These are phyloP conservation scores for Leccinum griseonigrum DNA, from an alignment of 1,284 basidiomycete genomes.

Conservation along the genomic window DNA sequence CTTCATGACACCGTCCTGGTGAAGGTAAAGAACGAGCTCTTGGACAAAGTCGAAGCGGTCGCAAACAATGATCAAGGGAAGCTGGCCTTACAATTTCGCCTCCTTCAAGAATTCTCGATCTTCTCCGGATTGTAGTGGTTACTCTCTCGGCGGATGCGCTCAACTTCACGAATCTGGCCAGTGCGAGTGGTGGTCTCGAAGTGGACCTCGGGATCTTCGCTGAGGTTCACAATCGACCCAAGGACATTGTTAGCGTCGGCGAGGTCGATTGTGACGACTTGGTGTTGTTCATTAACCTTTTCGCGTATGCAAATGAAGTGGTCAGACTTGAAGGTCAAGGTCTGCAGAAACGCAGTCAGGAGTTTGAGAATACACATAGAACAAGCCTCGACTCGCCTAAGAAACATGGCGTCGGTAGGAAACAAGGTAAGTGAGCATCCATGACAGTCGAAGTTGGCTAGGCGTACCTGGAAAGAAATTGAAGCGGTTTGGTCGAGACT, in stretches of 20 bases:
- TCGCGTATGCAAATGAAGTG: conserved; percentile 94
- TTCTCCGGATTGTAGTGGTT: conserved; percentile 99
- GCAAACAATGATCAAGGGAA: conserved; percentile 99
- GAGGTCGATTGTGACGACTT: conserved; percentile 97
- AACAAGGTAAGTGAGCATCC: conserved; percentile 29
- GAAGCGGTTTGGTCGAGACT: conserved; percentile 95
- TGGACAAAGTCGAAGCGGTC: conserved; percentile 99
- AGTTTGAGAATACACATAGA: not conserved
- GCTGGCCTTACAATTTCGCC: conserved; percentile 94
- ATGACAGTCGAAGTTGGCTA: conserved; percentile 30
- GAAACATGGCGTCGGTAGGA: conserved; percentile 4
- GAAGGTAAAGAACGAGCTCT: conserved; percentile 97
- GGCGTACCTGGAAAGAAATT: conserved; percentile 91
- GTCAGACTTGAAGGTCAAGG: conserved; percentile 93
- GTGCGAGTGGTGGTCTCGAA: conserved; percentile 63
- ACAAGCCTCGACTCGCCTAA: conserved; percentile 18
- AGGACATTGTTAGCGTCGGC: conserved; percentile 95
- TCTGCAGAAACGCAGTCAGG: conserved; percentile 41
- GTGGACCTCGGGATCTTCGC: conserved; percentile 95
- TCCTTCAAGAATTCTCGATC: conserved; percentile 99
- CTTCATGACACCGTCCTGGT: conserved; percentile 95
- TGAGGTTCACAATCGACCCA: conserved; percentile 96
- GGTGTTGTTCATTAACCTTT: conserved; percentile 85
- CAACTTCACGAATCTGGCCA: conserved; percentile 98
- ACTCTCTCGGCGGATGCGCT: conserved; percentile 97